These are phyloP conservation scores for Puccinia novopanici DNA, from an alignment of 1,284 basidiomycete species.

Conservation along the genomic window DNA sequence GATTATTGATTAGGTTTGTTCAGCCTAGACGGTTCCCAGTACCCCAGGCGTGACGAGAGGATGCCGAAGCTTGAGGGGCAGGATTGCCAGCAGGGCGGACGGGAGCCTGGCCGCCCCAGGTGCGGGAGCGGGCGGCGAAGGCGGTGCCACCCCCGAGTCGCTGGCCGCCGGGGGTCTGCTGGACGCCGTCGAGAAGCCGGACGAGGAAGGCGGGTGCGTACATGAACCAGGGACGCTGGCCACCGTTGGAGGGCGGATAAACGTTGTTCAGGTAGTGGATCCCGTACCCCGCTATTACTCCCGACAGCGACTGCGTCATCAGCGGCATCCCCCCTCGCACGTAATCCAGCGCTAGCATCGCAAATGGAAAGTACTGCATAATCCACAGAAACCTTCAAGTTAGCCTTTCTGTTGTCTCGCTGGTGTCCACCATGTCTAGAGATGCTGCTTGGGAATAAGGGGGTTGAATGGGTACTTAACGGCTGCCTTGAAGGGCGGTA, in stretches of 20 bases:
- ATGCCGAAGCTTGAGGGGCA: constrained; percentile 1
- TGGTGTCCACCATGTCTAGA: too few relatives aligned
- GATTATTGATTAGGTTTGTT: not conserved
- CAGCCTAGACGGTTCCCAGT: constrained; percentile 38
- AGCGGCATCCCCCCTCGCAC: constrained; percentile 43
- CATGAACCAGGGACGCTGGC: constrained; percentile 49
- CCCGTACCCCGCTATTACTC: constrained; percentile 41
- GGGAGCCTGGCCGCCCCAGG: constrained; percentile 48
- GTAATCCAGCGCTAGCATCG: constrained; percentile 45
- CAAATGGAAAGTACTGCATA: constrained; percentile 44
- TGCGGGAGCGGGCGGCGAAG: constrained; percentile 38
- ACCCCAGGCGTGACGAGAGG: constrained; percentile 42
- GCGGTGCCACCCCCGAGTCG: constrained; percentile 39
- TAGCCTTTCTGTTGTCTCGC: not conserved
- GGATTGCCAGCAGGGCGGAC: constrained; percentile 9
- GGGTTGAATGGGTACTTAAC: constrained; percentile 23
- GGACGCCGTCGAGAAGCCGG: constrained; percentile 30
- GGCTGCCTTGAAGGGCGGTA: constrained; percentile 49
- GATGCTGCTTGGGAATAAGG: not conserved
- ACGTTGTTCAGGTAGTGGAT: constrained; percentile 47
- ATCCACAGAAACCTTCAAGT: not conserved
- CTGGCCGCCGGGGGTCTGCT: constrained; percentile 35
- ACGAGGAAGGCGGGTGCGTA: constrained; percentile 41
- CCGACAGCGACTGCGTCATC: constrained; percentile 46
- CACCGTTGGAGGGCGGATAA: constrained; percentile 46